These are phyloP conservation scores for Neckera pumila DNA, from an alignment of 225 moss, liverwort and hornwort species.

Conservation along the genomic window DNA sequence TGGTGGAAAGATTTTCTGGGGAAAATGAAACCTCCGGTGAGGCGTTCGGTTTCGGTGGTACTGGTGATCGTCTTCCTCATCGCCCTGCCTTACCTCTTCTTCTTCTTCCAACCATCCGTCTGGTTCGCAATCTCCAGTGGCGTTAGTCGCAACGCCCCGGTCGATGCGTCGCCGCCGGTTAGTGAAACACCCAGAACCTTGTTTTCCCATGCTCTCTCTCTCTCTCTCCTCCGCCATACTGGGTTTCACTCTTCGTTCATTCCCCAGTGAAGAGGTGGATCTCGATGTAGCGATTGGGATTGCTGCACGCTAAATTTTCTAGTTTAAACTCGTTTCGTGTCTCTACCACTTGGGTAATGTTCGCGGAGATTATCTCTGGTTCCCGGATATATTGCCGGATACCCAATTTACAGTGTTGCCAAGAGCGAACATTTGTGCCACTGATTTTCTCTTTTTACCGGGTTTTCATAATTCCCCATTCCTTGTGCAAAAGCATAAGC, in stretches of 20 bases:
- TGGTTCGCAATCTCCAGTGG: background rate
- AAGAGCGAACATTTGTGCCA: background rate
- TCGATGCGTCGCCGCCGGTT: background rate
- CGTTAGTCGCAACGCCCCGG: background rate
- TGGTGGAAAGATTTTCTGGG: too few species aligned
- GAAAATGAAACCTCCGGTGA: slow-evolving; percentile 8
- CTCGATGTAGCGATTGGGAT: background rate
- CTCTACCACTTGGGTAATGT: background rate
- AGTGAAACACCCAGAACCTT: background rate
- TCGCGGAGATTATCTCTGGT: background rate
- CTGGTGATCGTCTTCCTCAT: background rate
- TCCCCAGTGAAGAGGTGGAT: background rate
- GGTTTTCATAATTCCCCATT: background rate
- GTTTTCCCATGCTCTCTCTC: background rate
- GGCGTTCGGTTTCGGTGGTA: background rate
- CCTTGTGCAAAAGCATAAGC: too few species aligned
- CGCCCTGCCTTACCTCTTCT: slow-evolving; percentile 10
- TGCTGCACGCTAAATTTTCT: background rate
- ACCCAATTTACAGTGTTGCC: background rate
- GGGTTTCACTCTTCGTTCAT: background rate
- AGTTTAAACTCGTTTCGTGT: background rate
- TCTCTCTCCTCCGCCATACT: background rate
- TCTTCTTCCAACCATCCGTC: background rate
- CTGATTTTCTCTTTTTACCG: background rate
- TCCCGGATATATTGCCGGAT: too few species aligned